Conservation (phyloP, 495 filamentous ascomycete species). For the Thozetella sp. region DNA sequence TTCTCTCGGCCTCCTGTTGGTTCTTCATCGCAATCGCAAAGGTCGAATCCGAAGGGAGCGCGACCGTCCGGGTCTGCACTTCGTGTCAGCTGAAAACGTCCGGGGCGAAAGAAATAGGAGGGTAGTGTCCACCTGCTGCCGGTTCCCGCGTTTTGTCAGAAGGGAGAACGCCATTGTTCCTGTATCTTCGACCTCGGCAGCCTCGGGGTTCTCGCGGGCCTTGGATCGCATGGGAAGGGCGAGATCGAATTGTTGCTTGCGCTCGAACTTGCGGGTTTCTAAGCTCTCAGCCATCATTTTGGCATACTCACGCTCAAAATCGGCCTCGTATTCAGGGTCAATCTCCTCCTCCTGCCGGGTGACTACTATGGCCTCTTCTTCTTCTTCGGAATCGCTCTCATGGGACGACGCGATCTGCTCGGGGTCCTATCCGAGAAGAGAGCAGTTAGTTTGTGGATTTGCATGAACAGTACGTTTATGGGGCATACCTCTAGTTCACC, state of each 20-base stretch:
- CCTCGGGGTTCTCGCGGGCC: constrained; percentile 56
- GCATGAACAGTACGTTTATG: no score
- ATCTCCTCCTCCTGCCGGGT: constrained; percentile 86
- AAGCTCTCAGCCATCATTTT: constrained; percentile 98
- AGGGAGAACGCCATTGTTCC: constrained; percentile 89
- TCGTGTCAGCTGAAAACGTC: neutral
- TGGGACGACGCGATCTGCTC: constrained; percentile 45
- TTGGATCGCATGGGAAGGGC: constrained; percentile 86
- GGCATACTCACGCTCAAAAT: constrained; percentile 97
- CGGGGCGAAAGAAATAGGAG: constrained; percentile 5
- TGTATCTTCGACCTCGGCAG: constrained; percentile 50
- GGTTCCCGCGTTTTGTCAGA: constrained; percentile 94
- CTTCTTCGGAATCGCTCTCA: constrained; percentile 70
- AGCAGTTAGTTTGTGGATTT: constrained; percentile 9
- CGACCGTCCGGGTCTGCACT: constrained; percentile 84
- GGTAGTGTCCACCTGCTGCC: constrained; percentile 69
- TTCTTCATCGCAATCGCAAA: constrained; percentile 95
- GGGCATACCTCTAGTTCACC: constrained; percentile 48
- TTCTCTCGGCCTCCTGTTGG: constrained; percentile 91
- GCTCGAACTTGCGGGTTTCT: constrained; percentile 91
- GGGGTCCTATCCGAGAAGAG: constrained; percentile 35
- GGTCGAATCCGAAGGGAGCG: constrained; percentile 89
- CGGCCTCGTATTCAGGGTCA: constrained; percentile 92
- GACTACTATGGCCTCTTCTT: constrained; percentile 90
- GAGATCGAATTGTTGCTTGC: constrained; percentile 91